A percentile compares a stretch with the other conserved stretches of the same genome.
Evolutionary conservation across 345 rosid species (phyloP).

Genomic region (Leavenworthia alabamica): DNA sequence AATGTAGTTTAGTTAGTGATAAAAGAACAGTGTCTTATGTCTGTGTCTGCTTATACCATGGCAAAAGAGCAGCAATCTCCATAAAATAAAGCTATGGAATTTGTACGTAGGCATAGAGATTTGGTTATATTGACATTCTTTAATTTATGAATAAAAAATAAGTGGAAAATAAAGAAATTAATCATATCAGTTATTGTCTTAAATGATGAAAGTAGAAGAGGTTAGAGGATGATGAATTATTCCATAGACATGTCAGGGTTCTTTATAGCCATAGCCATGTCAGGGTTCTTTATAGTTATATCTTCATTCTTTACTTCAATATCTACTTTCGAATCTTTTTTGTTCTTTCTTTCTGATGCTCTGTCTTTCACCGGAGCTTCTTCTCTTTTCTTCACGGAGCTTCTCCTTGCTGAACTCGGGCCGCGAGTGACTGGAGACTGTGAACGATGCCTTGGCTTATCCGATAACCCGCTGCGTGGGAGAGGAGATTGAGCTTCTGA

Average conservation of each 20-base stretch:
- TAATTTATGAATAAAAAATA: constrained; percentile 15
- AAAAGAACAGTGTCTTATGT: constrained; percentile 22
- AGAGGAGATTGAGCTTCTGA: constrained; percentile 8
- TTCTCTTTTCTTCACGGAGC: constrained; percentile 32
- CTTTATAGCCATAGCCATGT: too few relatives aligned
- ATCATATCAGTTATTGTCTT: constrained; percentile 28
- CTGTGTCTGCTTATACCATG: constrained; percentile 8
- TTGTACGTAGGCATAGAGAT: constrained; percentile 22
- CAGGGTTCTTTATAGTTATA: too few relatives aligned
- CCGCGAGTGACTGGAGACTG: constrained; percentile 34
- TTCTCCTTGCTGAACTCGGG: constrained; percentile 32
- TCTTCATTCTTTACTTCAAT: constrained; percentile 19
- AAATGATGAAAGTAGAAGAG: neutral
- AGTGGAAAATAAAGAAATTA: constrained; percentile 2
- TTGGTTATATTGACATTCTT: constrained; percentile 25
- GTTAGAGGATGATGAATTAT: constrained; percentile 70
- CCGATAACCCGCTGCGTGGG: constrained; percentile 29
- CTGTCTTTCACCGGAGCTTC: constrained; percentile 9
- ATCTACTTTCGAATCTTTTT: constrained; percentile 12
- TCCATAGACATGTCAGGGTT: constrained; percentile 70
- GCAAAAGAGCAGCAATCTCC: constrained; percentile 29
- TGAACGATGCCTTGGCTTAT: constrained; percentile 36
- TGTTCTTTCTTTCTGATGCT: neutral
- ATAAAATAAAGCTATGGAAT: constrained; percentile 20
- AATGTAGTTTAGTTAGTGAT: too few relatives aligned